These are phyloP conservation scores for Strigomonas oncopelti DNA, from an alignment of 208 protist species.

Conservation along the genomic window DNA sequence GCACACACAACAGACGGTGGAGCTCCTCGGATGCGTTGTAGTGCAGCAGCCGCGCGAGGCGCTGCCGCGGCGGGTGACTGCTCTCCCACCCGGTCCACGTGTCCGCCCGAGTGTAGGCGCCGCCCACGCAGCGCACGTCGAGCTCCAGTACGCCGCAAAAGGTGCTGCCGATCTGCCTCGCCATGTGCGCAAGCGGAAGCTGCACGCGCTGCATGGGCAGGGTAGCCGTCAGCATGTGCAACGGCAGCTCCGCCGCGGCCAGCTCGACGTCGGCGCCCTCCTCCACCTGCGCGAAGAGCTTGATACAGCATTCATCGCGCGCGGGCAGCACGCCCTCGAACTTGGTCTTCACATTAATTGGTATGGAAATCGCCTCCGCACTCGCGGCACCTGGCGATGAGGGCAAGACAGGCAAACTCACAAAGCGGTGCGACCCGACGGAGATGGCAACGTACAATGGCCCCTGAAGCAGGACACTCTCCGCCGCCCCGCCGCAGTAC, in stretches of 20 bases:
- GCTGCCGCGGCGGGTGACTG: constrained; percentile 3
- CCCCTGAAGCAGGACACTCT: too few species aligned
- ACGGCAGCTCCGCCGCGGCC: neutral
- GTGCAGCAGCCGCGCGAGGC: constrained; percentile 24
- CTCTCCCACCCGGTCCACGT: constrained; percentile 8
- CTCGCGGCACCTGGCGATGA: neutral
- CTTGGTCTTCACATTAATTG: neutral
- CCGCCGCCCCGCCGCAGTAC: neutral
- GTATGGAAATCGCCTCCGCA: neutral
- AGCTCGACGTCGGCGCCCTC: constrained; percentile 1
- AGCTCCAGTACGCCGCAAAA: constrained; percentile 24
- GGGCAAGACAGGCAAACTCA: neutral
- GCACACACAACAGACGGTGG: constrained; percentile 30
- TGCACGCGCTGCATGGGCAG: constrained; percentile 16
- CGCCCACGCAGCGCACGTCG: constrained; percentile 16
- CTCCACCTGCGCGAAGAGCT: neutral
- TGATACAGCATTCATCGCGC: neutral
- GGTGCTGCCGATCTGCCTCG: constrained; percentile 16
- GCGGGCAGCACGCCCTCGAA: neutral
- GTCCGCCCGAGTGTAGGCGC: neutral
- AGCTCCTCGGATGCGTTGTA: constrained; percentile 25
- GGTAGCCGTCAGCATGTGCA: neutral
- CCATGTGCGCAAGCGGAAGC: constrained; percentile 21
- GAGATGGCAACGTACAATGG: too few species aligned
- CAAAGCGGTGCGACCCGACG: neutral